Evolutionary conservation across 2,329 filamentous ascomycete species (phyloP).

Genomic region (Raffaelea ambrosiae): DNA sequence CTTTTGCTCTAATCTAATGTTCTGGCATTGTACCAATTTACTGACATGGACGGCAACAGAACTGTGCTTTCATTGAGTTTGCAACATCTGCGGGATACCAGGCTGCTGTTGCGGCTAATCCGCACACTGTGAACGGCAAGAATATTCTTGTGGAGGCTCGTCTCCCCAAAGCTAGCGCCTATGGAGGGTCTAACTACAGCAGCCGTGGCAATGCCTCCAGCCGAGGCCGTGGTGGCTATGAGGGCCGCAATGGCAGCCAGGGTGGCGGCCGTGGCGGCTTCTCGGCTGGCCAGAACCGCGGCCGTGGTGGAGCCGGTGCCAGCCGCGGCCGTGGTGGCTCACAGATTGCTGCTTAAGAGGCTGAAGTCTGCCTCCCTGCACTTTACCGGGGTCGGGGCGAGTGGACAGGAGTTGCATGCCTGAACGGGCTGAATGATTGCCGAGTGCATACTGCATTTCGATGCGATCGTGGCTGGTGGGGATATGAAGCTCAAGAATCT

Average conservation of each 20-base stretch:
- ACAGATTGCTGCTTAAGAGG: constrained; percentile 39
- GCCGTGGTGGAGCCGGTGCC: constrained; percentile 56
- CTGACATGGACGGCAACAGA: constrained; percentile 49
- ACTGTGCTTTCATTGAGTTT: constrained; percentile 96
- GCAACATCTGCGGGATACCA: constrained; percentile 71
- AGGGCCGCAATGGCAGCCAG: constrained; percentile 50
- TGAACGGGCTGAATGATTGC: too few species aligned
- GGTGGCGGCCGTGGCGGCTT: constrained; percentile 58
- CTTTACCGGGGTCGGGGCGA: too few species aligned
- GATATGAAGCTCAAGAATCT: too few species aligned
- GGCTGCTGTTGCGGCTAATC: constrained; percentile 75
- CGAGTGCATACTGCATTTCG: too few species aligned
- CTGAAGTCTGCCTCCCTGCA: too few species aligned
- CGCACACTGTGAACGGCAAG: constrained; percentile 71
- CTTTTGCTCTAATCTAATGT: constrained; percentile 3
- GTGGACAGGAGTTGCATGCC: too few species aligned
- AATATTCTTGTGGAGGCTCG: constrained; percentile 83
- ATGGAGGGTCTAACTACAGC: constrained; percentile 60
- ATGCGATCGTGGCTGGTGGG: too few species aligned
- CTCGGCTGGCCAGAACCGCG: constrained; percentile 46
- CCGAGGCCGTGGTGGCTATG: constrained; percentile 60
- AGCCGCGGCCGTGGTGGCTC: constrained; percentile 55
- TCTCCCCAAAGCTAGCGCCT: constrained; percentile 63
- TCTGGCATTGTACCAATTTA: neutral
- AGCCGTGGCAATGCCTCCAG: constrained; percentile 52